A percentile compares a stretch with the other conserved stretches of the same genome.
phyloP scores from a whole-genome alignment of 2,329 filamentous ascomycete species.

The Rhexocercosporidium sp. region DNA sequence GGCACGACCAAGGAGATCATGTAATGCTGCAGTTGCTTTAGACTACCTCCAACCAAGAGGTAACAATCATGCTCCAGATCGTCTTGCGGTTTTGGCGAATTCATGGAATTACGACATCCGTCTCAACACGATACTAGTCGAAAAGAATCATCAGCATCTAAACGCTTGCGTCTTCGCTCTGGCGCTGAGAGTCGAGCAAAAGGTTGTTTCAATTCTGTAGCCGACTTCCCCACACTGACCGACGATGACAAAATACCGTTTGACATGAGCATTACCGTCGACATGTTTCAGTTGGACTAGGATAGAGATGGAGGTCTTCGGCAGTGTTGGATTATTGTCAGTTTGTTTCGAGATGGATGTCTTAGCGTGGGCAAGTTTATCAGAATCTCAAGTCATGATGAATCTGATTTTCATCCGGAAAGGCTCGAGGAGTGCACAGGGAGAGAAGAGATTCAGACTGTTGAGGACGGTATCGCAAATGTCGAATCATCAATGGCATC shows the following conservation, averaged over 20 bases:
- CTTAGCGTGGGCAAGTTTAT: slow-evolving; percentile 6
- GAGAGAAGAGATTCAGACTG: no score
- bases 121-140: neutral
- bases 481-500: no score
- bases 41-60: neutral
- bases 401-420: slow-evolving; percentile 3
- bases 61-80: slow-evolving; percentile 5
- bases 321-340: slow-evolving; percentile 15
- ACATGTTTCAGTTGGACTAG: slow-evolving; percentile 15
- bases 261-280: neutral
- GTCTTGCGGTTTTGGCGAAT: slow-evolving; percentile 13
- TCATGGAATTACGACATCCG: slow-evolving; percentile 11
- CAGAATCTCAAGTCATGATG: slow-evolving; percentile 6
- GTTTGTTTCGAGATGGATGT: slow-evolving; percentile 1
- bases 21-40: slow-evolving; percentile 9
- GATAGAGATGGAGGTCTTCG: slow-evolving; percentile 2
- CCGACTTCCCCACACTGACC: neutral
- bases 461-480: no score
- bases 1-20: slow-evolving; percentile 1
- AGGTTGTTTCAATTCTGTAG: slow-evolving; percentile 15
- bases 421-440: neutral
- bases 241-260: neutral
- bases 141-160: slow-evolving; percentile 1
- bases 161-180: neutral
- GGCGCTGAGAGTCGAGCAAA: neutral